These are phyloP conservation scores for Tetrapyrgos nigripes DNA, from an alignment of 1,284 basidiomycete species.

Conservation along the genomic window DNA sequence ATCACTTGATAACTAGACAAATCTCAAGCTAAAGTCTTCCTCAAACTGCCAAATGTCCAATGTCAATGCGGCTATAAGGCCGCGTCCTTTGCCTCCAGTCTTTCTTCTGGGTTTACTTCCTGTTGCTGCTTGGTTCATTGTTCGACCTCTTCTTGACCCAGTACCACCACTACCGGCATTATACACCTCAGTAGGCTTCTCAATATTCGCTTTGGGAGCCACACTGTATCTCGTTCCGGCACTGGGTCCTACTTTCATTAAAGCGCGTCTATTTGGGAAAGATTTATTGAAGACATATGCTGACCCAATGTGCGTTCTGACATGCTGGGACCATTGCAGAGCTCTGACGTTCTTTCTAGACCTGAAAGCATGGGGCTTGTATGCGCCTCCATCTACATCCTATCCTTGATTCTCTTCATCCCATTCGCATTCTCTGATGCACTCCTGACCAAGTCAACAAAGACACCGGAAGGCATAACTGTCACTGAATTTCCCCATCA, in stretches of 20 bases:
- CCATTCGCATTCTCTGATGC: slow-evolving; percentile 88
- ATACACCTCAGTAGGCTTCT: slow-evolving; percentile 80
- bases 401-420: slow-evolving; percentile 86
- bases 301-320: slow-evolving; percentile 71
- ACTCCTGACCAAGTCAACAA: slow-evolving; percentile 41
- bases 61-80: slow-evolving; percentile 25
- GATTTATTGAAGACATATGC: slow-evolving; percentile 83
- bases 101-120: slow-evolving; percentile 65
- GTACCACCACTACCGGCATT: slow-evolving; percentile 71
- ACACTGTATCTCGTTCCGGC: slow-evolving; percentile 78
- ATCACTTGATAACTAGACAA: not conserved
- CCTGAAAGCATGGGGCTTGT: slow-evolving; percentile 95
- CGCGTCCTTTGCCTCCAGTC: slow-evolving; percentile 59
- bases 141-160: slow-evolving; percentile 72
- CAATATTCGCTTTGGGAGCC: slow-evolving; percentile 78
- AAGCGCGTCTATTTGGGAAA: slow-evolving; percentile 78
- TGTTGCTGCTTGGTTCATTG: slow-evolving; percentile 72
- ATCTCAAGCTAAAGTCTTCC: not conserved
- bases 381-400: slow-evolving; percentile 89
- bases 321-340: not conserved
- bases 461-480: slow-evolving; percentile 64
- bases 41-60: not conserved
- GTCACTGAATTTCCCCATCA: slow-evolving; percentile 85
- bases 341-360: slow-evolving; percentile 47
- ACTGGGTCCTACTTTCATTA: slow-evolving; percentile 76